Conservation (phyloP, 192 early-diverging fungal genomes). For the Glomus cerebriforme region DNA sequence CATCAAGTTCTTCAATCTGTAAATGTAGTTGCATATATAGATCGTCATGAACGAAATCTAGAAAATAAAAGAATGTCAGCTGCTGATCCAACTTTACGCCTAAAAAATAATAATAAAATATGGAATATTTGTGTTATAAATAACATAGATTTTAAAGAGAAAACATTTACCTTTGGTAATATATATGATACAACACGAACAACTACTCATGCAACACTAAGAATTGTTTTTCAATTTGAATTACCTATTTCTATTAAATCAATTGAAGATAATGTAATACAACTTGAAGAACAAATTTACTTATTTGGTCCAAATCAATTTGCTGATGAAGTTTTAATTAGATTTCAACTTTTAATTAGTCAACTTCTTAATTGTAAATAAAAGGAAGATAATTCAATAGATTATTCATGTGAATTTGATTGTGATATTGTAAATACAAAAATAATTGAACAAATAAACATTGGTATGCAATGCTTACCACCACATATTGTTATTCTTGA, state of each 20-base stretch:
- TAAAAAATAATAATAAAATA: background rate
- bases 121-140: slow-evolving; percentile 7
- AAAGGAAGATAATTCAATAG: background rate
- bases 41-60: background rate
- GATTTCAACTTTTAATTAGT: too few relatives aligned
- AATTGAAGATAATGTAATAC: too few relatives aligned
- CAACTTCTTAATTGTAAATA: too few relatives aligned
- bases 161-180: slow-evolving; percentile 1
- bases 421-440: background rate
- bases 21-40: background rate
- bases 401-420: background rate
- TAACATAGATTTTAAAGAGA: slow-evolving; percentile 13
- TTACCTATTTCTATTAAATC: too few relatives aligned
- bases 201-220: too few relatives aligned
- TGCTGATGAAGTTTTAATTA: background rate
- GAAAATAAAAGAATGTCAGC: background rate
- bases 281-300: too few relatives aligned
- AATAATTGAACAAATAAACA: background rate
- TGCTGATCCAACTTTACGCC: background rate
- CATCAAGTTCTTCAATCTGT: background rate
- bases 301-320: background rate
- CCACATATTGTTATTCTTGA: slow-evolving; percentile 11
- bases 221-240: too few relatives aligned
- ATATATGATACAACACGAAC: slow-evolving; percentile 8
- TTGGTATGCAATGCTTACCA: background rate